Evolutionary conservation across 1,139 yeast genomes (phyloP), one percentile per base, ranked within the genome.

Genomic region (Martiniozyma asiatica): DNA sequence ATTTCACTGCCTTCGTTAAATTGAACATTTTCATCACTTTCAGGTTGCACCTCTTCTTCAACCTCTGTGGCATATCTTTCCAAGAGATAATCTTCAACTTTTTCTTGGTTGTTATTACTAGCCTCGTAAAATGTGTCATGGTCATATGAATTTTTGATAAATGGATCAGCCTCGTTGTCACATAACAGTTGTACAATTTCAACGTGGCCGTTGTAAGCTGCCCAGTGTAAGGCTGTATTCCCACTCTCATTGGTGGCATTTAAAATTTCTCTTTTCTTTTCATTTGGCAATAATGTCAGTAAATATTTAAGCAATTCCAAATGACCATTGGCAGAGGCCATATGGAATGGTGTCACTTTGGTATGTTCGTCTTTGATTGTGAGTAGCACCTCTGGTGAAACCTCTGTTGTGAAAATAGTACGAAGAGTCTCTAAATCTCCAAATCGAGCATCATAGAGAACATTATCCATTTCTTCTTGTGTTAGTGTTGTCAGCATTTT

Each of bases 251-350:
- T 89, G 34, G 61, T 64, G 15, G 62, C 56, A 34, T 72, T 65
- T 7, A 38, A 8, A 19, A 78, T 73, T 29, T 75, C 57, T 5
- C 9, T 14, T 19, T 4, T n/a, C 6, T 9, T 5, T 25, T 62
- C 63, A 33, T 57, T 50, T 2, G 58, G 35, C 5, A 77, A 45
- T 21, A 73, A 49, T 2, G 69, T 61, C 26, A 84, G 50, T 26
- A 84, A 58, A 47, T 67, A 78, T 43, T 68, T 55, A 20, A 80
- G 68, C 6, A 75, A 71, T 29, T 73, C 84, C n/a, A 61, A 40
- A 50, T 87, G 94, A 0, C 96, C 97, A 53, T 89, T 89, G 20
- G 92, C 98, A 20, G 93, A 74, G 1, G 97, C 95, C 85, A 82
- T 81, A 50, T 89, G 98, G 31, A 89, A 58, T 9, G 94, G 79